Conservation (phyloP, 2,329 filamentous ascomycete genomes). For the Pseudogymnoascus destructans region DNA sequence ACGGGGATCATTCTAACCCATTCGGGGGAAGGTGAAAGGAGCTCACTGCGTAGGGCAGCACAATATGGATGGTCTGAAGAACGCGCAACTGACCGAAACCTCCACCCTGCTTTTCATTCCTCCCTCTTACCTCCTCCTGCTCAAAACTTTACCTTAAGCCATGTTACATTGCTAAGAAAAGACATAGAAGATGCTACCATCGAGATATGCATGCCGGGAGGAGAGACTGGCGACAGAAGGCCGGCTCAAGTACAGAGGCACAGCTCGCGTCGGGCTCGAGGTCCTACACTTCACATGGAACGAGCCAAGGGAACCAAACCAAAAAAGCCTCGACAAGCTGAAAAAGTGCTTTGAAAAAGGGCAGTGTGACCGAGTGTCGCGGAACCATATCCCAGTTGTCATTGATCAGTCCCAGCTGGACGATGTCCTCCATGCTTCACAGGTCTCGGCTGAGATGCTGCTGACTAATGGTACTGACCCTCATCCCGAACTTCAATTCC, state of each 20-base stretch:
- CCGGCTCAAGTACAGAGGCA: constrained; percentile 16
- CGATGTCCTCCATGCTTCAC: constrained; percentile 13
- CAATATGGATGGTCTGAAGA: not conserved
- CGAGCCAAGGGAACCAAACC: constrained; percentile 11
- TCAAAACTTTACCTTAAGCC: not conserved
- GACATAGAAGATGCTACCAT: not conserved
- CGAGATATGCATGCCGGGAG: constrained; percentile 12
- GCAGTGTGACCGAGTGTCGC: no score
- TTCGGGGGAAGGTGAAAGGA: not conserved
- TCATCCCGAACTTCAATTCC: no score
- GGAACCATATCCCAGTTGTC: no score
- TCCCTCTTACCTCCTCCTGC: not conserved
- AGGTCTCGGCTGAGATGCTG: not conserved
- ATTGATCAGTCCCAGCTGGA: constrained; percentile 22
- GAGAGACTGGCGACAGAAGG: constrained; percentile 13
- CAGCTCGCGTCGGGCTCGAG: constrained; percentile 14
- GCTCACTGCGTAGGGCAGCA: not conserved
- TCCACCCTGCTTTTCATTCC: not conserved
- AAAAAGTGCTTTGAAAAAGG: no score
- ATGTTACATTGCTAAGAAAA: not conserved
- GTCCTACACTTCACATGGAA: constrained; percentile 15
- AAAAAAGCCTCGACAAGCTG: constrained; percentile 9
- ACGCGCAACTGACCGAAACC: not conserved
- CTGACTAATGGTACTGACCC: not conserved
- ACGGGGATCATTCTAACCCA: not conserved